Evolutionary conservation across 345 rosid species (phyloP), one percentile per base, ranked within the genome.

Genomic region (Gossypium anomalum): DNA sequence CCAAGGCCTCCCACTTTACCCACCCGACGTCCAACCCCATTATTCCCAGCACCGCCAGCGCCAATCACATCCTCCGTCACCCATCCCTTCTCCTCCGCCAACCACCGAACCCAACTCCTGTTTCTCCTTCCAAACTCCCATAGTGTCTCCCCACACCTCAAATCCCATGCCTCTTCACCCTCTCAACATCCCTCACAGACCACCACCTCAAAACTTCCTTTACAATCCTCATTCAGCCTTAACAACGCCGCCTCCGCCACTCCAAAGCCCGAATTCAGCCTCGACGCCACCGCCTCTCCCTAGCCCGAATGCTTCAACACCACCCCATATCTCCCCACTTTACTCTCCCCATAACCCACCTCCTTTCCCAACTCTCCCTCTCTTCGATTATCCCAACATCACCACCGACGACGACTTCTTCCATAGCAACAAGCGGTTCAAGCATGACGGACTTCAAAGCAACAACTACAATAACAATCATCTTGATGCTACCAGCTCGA

Each of bases 321-420:
- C 70, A 75, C 80, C 76, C 82, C 69, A 75, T 68, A 47, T 52
- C 75, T 76, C 79, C 22, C 76, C 81, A 34, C 78, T 78, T 43
- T 68, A 76, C 29, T 85, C 87, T 0, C 85, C 87, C 61, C 86
- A 58, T 67, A 84, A 55, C 13, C 80, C 15, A 59, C 17, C 49
- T 49, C 34, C 73, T 15, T 81, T 76, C 74, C 79, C 81, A 1
- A 83, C 87, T 56, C 87, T 88, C 51, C 80, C 87, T 66, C 91
- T 86, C 70, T 84, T 87, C 38, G 79, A 84, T 17, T 41, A 74
- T 58, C 60, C 6, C 41, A 38, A 20, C 48, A 9, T 12, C 60
- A 10, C 60, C 60, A 12, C 19, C 17, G 17, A 25, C 7, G 15
- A 44, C 19, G 82, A 82, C 78, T 80, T 84, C 78, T 69, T 76